Conservation (phyloP, 2,329 filamentous ascomycete species). For the Fusarium illudens region DNA sequence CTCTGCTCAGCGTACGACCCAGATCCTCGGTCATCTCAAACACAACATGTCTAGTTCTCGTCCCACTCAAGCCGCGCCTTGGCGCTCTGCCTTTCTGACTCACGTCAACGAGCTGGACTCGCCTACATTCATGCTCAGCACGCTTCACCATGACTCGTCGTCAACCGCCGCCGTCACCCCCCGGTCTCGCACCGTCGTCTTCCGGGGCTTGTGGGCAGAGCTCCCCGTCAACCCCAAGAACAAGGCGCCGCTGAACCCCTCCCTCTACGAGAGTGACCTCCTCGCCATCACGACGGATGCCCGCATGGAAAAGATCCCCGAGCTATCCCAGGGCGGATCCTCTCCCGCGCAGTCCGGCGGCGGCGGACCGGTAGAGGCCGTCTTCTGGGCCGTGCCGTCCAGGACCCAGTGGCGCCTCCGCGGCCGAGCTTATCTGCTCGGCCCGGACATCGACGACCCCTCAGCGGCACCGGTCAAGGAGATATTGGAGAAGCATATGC, state of each 20-base stretch:
- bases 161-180: slow-evolving; percentile 54
- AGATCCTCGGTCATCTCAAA: slow-evolving; percentile 43
- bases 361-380: slow-evolving; percentile 79
- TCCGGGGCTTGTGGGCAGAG: slow-evolving; percentile 82
- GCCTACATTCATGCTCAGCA: slow-evolving; percentile 62
- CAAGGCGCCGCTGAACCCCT: slow-evolving; percentile 74
- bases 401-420: slow-evolving; percentile 86
- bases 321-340: slow-evolving; percentile 65
- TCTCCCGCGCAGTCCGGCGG: slow-evolving; percentile 58
- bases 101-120: slow-evolving; percentile 58
- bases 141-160: slow-evolving; percentile 53
- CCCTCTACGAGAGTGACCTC: slow-evolving; percentile 76
- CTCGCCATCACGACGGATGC: slow-evolving; percentile 87
- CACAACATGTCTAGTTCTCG: slow-evolving; percentile 40
- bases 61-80: slow-evolving; percentile 54
- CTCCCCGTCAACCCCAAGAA: slow-evolving; percentile 78
- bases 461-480: slow-evolving; percentile 61
- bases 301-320: slow-evolving; percentile 82
- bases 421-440: slow-evolving; percentile 79
- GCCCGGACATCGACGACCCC: slow-evolving; percentile 67
- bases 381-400: slow-evolving; percentile 79
- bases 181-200: slow-evolving; percentile 81
- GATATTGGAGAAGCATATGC: slow-evolving; percentile 70
- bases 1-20: slow-evolving; percentile 39
- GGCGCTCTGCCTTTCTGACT: slow-evolving; percentile 61